phyloP scores from a whole-genome alignment of 352 stramenopile species.

The Globisporangium mamillatum region DNA sequence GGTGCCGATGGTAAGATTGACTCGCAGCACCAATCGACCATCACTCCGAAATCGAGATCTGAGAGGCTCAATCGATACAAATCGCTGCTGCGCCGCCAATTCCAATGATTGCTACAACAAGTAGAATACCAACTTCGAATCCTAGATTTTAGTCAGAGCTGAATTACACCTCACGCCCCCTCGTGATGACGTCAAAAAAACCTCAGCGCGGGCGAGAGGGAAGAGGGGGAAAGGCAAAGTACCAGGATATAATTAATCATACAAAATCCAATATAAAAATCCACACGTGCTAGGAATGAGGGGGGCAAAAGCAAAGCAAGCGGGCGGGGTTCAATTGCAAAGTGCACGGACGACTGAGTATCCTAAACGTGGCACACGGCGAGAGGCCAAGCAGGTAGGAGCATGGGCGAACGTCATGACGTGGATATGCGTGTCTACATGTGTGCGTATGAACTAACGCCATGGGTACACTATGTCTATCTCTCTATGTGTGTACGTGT shows the following conservation, averaged over 20 bases:
- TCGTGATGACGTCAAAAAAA: neutral
- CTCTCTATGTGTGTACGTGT: neutral
- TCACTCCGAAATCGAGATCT: neutral
- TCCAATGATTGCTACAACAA: neutral
- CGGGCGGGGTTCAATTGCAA: neutral
- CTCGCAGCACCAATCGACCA: neutral
- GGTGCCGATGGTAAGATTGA: neutral
- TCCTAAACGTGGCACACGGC: slow-evolving; percentile 18
- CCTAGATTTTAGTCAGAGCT: neutral
- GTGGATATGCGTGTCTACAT: neutral
- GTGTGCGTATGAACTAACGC: neutral
- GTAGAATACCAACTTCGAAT: neutral
- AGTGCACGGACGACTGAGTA: slow-evolving; percentile 9
- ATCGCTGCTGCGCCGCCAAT: neutral
- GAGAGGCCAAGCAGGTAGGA: slow-evolving; percentile 14
- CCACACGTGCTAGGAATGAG: neutral
- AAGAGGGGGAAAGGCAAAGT: neutral
- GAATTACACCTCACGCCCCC: neutral
- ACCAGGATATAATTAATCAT: neutral
- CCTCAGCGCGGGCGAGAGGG: neutral
- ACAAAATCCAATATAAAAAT: neutral
- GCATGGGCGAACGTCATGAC: neutral
- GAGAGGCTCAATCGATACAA: neutral
- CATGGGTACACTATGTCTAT: neutral
- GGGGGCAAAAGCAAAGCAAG: neutral